Conservation (phyloP, 352 stramenopile species). For the Globisporangium canariense region DNA sequence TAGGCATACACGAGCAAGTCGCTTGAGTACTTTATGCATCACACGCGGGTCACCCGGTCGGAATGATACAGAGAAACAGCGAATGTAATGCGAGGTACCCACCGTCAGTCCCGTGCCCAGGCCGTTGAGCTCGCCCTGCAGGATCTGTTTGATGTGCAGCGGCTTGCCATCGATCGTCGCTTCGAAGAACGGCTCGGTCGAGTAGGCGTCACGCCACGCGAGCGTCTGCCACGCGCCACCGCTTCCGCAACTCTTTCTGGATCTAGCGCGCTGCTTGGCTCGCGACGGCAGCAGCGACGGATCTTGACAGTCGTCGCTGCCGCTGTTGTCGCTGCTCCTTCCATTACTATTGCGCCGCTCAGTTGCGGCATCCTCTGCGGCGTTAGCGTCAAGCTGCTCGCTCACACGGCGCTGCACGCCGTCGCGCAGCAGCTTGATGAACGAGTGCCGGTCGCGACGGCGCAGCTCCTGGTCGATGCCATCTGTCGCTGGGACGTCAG, state of each 20-base stretch:
- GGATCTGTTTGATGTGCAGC: constrained; percentile 66
- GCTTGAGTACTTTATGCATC: no score
- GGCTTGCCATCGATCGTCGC: constrained; percentile 35
- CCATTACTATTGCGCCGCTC: background rate
- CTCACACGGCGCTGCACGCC: constrained; percentile 56
- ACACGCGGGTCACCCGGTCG: no score
- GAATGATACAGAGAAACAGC: background rate
- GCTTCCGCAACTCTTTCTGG: background rate
- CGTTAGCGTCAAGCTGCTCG: constrained; percentile 20
- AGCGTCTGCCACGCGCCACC: constrained; percentile 55
- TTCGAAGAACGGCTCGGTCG: constrained; percentile 62
- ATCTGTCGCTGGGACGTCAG: background rate
- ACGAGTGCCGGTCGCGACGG: constrained; percentile 25
- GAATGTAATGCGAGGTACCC: background rate
- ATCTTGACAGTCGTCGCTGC: background rate
- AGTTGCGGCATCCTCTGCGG: constrained; percentile 3
- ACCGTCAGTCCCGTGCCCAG: constrained; percentile 77
- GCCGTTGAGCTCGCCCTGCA: constrained; percentile 77
- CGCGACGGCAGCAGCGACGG: background rate
- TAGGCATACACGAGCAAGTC: background rate
- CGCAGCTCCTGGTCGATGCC: background rate
- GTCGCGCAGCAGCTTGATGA: constrained; percentile 57
- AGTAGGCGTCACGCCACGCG: constrained; percentile 69
- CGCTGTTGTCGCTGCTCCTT: background rate
- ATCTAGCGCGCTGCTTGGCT: background rate